Evolutionary conservation across 768 basidiomycete genomes (phyloP).

Genomic region (Mycena sanguinolenta): DNA sequence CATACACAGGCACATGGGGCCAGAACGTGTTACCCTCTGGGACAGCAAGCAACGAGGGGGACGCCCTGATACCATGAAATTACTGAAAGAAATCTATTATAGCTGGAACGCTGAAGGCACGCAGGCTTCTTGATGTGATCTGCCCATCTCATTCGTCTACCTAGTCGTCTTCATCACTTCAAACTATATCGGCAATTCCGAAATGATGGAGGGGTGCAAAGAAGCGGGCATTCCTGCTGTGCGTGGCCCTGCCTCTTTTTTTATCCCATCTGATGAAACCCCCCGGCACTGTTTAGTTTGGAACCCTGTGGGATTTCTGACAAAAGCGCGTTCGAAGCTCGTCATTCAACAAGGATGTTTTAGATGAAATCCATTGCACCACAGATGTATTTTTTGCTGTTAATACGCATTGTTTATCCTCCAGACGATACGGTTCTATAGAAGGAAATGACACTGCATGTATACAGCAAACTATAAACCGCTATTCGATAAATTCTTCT

Average conservation of each 20-base stretch:
- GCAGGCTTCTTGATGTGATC: constrained; percentile 5
- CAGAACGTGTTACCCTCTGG: constrained; percentile 83
- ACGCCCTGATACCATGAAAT: constrained; percentile 83
- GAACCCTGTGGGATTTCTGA: constrained; percentile 79
- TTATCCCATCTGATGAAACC: not conserved
- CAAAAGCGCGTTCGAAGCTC: constrained; percentile 26
- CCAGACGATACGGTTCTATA: constrained; percentile 20
- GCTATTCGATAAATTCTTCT: constrained; percentile 52
- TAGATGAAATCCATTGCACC: constrained; percentile 21
- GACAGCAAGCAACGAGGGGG: constrained; percentile 82
- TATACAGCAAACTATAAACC: not conserved
- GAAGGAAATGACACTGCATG: constrained; percentile 9
- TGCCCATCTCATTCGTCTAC: not conserved
- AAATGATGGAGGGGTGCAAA: constrained; percentile 86
- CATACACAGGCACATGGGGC: constrained; percentile 78
- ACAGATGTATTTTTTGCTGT: constrained; percentile 24
- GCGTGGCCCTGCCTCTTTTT: not conserved
- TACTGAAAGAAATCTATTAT: constrained; percentile 76
- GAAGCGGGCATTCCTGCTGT: constrained; percentile 71
- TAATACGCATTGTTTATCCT: constrained; percentile 26
- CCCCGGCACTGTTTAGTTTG: constrained; percentile 50
- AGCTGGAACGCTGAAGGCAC: constrained; percentile 81
- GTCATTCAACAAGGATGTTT: constrained; percentile 20
- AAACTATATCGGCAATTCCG: constrained; percentile 83
- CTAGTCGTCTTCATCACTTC: constrained; percentile 86